Conservation (phyloP, 2,329 filamentous ascomycete genomes). For the Penicillium hordei region DNA sequence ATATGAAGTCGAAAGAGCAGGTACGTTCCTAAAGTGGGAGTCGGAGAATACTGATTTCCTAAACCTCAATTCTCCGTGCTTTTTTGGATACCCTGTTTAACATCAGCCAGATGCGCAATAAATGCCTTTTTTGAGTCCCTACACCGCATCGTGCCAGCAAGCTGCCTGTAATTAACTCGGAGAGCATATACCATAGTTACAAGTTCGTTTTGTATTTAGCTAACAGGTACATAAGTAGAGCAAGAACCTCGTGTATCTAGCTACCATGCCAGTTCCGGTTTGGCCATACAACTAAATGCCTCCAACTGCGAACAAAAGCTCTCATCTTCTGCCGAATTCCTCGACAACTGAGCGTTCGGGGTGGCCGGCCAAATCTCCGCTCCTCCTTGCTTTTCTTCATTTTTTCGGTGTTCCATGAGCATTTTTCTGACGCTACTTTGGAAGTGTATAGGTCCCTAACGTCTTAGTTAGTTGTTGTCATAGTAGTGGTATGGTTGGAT, state of each 20-base stretch:
- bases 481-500: accelerated
- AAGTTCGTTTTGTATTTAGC: background rate
- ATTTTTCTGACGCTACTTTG: constrained; percentile 51
- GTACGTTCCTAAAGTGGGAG: no score
- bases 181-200: background rate
- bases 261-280: constrained; percentile 19
- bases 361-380: constrained; percentile 54
- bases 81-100: no score
- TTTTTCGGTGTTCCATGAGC: constrained; percentile 47
- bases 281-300: constrained; percentile 14
- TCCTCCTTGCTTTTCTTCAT: constrained; percentile 47
- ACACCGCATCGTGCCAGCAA: no score
- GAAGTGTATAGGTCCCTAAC: constrained; percentile 51
- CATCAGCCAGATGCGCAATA: no score
- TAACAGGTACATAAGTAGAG: background rate
- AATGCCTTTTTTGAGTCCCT: no score
- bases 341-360: background rate
- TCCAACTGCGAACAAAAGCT: constrained; percentile 21
- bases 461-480: constrained; percentile 12
- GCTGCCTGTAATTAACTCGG: background rate
- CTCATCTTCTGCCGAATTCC: constrained; percentile 17
- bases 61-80: no score
- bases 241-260: background rate
- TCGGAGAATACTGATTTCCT: no score
- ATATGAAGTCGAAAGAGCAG: no score